A percentile compares a stretch with the other conserved stretches of the same genome.
phyloP scores from a whole-genome alignment of 2,329 filamentous ascomycete genomes.

The Xylaria sp. region DNA sequence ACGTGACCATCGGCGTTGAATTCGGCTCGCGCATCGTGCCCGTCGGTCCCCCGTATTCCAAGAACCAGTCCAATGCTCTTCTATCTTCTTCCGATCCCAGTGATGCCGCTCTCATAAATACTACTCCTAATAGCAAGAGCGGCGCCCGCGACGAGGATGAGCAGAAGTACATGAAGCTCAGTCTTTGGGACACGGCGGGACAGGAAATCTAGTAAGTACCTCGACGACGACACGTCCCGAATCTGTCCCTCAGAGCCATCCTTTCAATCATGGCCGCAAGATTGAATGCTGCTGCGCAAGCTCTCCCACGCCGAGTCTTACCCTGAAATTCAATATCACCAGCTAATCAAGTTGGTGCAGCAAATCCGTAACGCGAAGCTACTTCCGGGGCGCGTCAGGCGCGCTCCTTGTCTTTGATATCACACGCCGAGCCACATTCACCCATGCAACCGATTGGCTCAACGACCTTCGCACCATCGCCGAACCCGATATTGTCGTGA shows the following conservation, averaged over 20 bases:
- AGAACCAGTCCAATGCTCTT: constrained; percentile 25
- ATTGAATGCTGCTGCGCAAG: no score
- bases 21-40: constrained; percentile 91
- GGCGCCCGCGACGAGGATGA: constrained; percentile 14
- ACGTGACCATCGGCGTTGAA: constrained; percentile 95
- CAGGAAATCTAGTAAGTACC: constrained; percentile 72
- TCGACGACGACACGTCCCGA: background rate
- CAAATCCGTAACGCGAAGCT: constrained; percentile 90
- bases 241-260: background rate
- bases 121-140: constrained; percentile 2
- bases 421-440: constrained; percentile 75
- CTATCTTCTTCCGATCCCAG: constrained; percentile 14
- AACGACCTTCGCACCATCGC: constrained; percentile 91
- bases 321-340: background rate
- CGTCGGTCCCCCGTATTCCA: constrained; percentile 71
- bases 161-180: constrained; percentile 85
- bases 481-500: constrained; percentile 89
- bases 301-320: no score
- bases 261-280: background rate
- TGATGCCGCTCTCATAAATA: constrained; percentile 9
- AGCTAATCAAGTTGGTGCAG: constrained; percentile 11
- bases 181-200: constrained; percentile 91
- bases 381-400: constrained; percentile 73
- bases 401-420: constrained; percentile 92
- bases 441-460: constrained; percentile 87